Percentiles rank a stretch among this genome's conserved stretches.
These are phyloP conservation scores for Leptographium flavum DNA, from an alignment of 2,329 filamentous ascomycete species.

Conservation along the genomic window DNA sequence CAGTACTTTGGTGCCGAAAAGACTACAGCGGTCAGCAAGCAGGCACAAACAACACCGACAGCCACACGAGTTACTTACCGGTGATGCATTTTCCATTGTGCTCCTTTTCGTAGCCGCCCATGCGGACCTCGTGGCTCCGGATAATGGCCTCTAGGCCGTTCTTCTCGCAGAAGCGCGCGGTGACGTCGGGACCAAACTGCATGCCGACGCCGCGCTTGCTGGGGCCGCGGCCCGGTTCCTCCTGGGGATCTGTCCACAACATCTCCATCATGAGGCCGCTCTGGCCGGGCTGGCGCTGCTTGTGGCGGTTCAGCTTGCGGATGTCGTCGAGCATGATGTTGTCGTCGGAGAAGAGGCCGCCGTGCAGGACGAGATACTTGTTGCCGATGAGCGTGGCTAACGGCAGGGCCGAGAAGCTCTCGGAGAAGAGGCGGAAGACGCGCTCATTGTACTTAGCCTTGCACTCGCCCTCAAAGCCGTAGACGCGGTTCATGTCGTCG, in stretches of 20 bases:
- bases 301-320: conserved; percentile 33
- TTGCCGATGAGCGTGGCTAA: conserved; percentile 82
- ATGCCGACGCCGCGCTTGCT: conserved; percentile 94
- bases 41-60: not conserved
- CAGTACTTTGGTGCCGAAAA: conserved; percentile 98
- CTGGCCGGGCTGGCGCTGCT: conserved; percentile 51
- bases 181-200: conserved; percentile 94
- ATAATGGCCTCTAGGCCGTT: conserved; percentile 93
- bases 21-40: conserved; percentile 33
- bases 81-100: conserved; percentile 94
- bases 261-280: conserved; percentile 99
- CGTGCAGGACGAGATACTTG: conserved; percentile 86
- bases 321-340: conserved; percentile 87
- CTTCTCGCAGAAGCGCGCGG: conserved; percentile 89
- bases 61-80: conserved; percentile 32
- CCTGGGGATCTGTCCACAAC: conserved; percentile 96
- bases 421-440: conserved; percentile 93
- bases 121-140: conserved; percentile 91
- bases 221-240: conserved; percentile 70
- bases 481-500: conserved; percentile 97
- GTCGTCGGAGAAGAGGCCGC: conserved; percentile 92
- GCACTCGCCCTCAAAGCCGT: conserved; percentile 97
- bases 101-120: conserved; percentile 98
- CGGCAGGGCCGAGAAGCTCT: conserved; percentile 89
- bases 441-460: conserved; percentile 94